Percentiles rank a stretch among this genome's conserved stretches.
phyloP scores from a whole-genome alignment of 169 alveolate species.

The Plasmodium fragile region DNA sequence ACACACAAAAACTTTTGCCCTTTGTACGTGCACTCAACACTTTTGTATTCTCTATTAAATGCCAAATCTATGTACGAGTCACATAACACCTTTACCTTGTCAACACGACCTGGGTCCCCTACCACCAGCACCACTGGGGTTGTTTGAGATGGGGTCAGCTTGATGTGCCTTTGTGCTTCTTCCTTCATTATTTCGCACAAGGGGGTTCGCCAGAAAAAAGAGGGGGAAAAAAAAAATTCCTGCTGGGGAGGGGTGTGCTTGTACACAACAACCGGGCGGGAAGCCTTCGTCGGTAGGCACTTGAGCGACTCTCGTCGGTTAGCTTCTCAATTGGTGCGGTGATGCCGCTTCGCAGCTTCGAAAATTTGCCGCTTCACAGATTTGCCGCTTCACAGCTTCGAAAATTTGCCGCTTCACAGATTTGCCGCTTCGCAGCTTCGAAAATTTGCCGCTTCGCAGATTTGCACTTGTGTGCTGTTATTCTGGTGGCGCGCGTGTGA shows the following conservation, averaged over 20 bases:
- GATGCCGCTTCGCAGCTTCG: background rate
- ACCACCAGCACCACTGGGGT: conserved; percentile 76
- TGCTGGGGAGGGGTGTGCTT: background rate
- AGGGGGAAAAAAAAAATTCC: background rate
- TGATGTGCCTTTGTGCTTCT: conserved; percentile 44
- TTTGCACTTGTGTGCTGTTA: background rate
- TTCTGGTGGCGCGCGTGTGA: background rate
- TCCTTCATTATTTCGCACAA: conserved; percentile 31
- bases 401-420: background rate
- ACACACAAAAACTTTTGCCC: conserved; percentile 76
- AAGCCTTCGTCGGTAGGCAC: background rate
- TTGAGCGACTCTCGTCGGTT: too few relatives aligned
- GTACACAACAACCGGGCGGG: background rate
- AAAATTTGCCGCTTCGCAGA: background rate
- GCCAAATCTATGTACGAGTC: conserved; percentile 77
- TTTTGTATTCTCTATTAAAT: conserved; percentile 68
- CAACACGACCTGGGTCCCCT: conserved; percentile 79
- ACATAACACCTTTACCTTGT: conserved; percentile 55
- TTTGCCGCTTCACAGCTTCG: background rate
- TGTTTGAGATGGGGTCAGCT: conserved; percentile 23
- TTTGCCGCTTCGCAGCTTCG: background rate
- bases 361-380: too few relatives aligned
- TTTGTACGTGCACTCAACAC: conserved; percentile 60
- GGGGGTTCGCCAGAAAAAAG: background rate
- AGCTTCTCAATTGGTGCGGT: too few relatives aligned